A percentile compares a stretch with the other conserved stretches of the same genome.
Conservation (phyloP, 805 yeast genomes). For the Yarrowia alimentaria region DNA sequence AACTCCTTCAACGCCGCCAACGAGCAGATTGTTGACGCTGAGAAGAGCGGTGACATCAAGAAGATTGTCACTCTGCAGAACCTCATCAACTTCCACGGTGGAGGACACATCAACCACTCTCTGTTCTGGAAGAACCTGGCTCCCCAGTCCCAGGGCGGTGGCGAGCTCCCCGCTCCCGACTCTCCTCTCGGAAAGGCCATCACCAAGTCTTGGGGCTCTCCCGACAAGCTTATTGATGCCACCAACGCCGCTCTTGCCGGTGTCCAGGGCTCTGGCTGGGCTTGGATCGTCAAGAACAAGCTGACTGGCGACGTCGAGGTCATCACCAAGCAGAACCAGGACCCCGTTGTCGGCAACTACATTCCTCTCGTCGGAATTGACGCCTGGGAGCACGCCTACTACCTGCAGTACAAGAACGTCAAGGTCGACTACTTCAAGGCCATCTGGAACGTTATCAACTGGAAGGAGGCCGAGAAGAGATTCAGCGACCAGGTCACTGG, state of each 20-base stretch:
- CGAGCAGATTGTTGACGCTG: constrained; percentile 70
- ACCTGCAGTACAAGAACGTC: constrained; percentile 87
- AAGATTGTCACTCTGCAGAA: constrained; percentile 61
- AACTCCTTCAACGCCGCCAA: constrained; percentile 76
- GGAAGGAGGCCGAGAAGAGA: constrained; percentile 85
- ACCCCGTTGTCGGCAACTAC: constrained; percentile 68
- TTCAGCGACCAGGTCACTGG: constrained; percentile 33
- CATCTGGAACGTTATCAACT: constrained; percentile 90
- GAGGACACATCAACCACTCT: too few relatives aligned
- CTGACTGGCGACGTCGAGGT: constrained; percentile 69
- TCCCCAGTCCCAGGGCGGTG: constrained; percentile 75
- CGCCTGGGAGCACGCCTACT: constrained; percentile 97
- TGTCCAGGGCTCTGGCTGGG: constrained; percentile 95
- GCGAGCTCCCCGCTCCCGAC: constrained; percentile 54
- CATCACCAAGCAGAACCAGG: constrained; percentile 82
- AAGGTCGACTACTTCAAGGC: constrained; percentile 91
- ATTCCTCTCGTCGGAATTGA: constrained; percentile 84
- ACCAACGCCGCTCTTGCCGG: constrained; percentile 78
- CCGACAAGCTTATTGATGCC: constrained; percentile 61
- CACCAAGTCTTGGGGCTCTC: constrained; percentile 62
- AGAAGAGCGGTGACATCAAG: constrained; percentile 56
- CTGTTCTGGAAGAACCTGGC: constrained; percentile 87
- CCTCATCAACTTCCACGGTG: constrained; percentile 73
- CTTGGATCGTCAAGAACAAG: constrained; percentile 79
- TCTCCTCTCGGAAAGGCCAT: constrained; percentile 62